Conservation (phyloP, 164 flowering plant species). For the Saururus chinensis region DNA sequence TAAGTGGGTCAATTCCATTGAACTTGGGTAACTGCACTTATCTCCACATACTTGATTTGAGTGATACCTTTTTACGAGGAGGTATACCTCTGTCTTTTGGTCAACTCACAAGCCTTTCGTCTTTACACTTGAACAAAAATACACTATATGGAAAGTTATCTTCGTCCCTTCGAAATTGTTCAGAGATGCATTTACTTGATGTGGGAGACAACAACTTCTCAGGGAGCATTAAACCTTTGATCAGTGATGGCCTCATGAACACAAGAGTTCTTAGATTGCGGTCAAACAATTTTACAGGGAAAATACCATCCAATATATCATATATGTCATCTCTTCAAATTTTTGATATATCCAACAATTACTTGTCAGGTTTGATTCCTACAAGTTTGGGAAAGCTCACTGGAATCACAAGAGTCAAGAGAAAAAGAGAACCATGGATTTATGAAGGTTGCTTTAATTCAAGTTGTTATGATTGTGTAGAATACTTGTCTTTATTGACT, state of each 20-base stretch:
- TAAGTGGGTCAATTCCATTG: conserved; percentile 14
- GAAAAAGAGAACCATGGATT: too few relatives aligned
- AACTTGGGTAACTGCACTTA: conserved; percentile 11
- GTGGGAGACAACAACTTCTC: conserved; percentile 21
- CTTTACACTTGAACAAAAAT: conserved; percentile 14
- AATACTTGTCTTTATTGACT: background rate
- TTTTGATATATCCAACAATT: conserved; percentile 15
- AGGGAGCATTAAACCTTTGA: conserved; percentile 22
- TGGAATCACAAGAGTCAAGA: conserved; percentile 9
- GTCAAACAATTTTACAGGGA: too few relatives aligned
- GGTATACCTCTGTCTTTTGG: conserved; percentile 17
- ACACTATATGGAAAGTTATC: conserved; percentile 18
- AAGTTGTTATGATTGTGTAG: background rate
- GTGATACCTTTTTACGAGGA: conserved; percentile 20
- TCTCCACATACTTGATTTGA: background rate
- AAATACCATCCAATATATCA: too few relatives aligned
- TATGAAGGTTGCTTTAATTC: too few relatives aligned
- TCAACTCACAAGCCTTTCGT: background rate
- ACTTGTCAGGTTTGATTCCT: conserved; percentile 23
- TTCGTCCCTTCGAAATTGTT: conserved; percentile 9
- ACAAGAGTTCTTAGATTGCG: conserved; percentile 6
- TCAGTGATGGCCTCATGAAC: conserved; percentile 6
- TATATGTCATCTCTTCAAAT: too few relatives aligned
- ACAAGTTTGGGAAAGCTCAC: conserved; percentile 16
- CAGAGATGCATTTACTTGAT: conserved; percentile 12